Evolutionary conservation across 1,284 basidiomycete genomes (phyloP), one percentile per base, ranked within the genome.

Genomic region (Microbotryum lychnidis-dioicae): DNA sequence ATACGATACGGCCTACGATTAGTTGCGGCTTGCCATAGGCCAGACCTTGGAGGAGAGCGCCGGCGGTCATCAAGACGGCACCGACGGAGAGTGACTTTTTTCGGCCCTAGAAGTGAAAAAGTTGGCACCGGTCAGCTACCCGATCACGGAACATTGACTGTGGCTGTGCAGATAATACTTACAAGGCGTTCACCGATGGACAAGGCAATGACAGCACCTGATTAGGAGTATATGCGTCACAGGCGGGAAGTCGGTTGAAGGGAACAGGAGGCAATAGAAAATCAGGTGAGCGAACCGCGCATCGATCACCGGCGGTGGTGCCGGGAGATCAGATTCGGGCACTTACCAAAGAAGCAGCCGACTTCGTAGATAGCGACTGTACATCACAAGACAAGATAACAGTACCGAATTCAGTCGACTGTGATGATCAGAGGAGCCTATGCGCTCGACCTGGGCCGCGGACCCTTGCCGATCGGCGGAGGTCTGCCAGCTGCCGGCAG

Each of bases 331-430:
- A 53, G 33, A 33, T 21, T 29, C 51, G 25, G 25, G 31, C 51
- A n/a, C n/a, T 31, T 58, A 14, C 74, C 74, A 8, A 68, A 62
- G 55, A 64, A 72, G 52, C 70, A 71, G 9, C 74, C 74, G 54
- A 74, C 69, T 57, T 75, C 73, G 61, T 73, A 74, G 48, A 73
- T 74, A 50, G 72, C 71, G 44, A 75, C 51, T 50, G 48, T 21
- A 29, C 10, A 50, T 18, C 48, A n/a, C n/a, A 9, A 31, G 31
- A 31, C 31, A 50, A 18, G 14, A 18, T 42, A 18, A 18, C 37
- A 18, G 27, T 27, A 6, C 27, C 5, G 27, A 42, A 18, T 3
- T 42, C 37, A 42, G 37, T 42, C 37, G 37, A 42, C 37, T 18
- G 37, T 42, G 37, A 18, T 42, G 14, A 42, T 16, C 12, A 10